These are phyloP conservation scores for Brasilioporus rufonigricans DNA, from an alignment of 768 basidiomycete genomes.

Conservation along the genomic window DNA sequence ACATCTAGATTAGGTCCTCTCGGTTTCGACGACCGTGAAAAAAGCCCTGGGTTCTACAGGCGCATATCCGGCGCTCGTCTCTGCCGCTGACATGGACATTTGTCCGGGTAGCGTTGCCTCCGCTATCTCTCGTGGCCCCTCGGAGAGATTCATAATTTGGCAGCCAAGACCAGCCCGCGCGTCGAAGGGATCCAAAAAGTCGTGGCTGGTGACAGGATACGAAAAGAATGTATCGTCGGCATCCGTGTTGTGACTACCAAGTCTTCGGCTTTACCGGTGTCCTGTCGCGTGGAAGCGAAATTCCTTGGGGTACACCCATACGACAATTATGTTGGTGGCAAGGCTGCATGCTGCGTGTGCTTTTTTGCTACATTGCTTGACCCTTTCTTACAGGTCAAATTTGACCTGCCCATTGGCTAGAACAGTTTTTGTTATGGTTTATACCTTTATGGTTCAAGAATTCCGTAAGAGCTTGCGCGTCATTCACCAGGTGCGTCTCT, in stretches of 20 bases:
- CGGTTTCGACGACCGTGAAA: no score
- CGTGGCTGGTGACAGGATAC: constrained; percentile 95
- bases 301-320: constrained; percentile 95
- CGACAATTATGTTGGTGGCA: constrained; percentile 83
- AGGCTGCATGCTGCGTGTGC: no score
- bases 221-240: constrained; percentile 92
- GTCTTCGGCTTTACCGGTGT: constrained; percentile 95
- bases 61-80: no score
- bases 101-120: not conserved
- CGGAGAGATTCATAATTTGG: constrained; percentile 70
- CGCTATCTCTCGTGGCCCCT: not conserved
- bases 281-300: constrained; percentile 92
- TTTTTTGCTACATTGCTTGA: not conserved
- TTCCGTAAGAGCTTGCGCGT: constrained; percentile 94
- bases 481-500: constrained; percentile 59
- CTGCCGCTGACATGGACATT: not conserved
- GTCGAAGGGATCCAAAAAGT: constrained; percentile 98
- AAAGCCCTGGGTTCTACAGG: no score
- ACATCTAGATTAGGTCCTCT: no score
- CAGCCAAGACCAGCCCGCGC: constrained; percentile 86
- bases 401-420: constrained; percentile 94
- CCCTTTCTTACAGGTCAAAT: constrained; percentile 69
- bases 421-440: constrained; percentile 98
- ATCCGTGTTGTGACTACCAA: constrained; percentile 90
- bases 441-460: constrained; percentile 96